Conservation (phyloP, 140 eudicot genomes). For the Erigeron philadelphicus region DNA sequence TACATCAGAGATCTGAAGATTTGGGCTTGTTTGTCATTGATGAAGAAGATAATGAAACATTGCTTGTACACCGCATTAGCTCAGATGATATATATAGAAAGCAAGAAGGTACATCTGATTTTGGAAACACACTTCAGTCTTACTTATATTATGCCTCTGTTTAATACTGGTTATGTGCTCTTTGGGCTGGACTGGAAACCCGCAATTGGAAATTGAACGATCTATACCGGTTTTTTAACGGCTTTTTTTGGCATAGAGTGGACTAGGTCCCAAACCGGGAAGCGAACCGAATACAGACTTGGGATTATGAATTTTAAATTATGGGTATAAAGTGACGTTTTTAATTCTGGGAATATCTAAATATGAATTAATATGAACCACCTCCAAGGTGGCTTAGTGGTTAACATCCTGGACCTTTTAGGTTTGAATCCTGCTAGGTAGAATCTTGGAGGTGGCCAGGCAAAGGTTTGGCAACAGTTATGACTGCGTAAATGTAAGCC, state of each 20-base stretch:
- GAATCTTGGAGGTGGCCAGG: no score
- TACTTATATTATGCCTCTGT: neutral
- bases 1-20: conserved; percentile 75
- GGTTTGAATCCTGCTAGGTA: no score
- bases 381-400: no score
- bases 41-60: conserved; percentile 82
- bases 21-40: conserved; percentile 75
- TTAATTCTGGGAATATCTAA: no score
- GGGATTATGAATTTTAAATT: no score
- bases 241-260: neutral
- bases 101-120: conserved; percentile 62
- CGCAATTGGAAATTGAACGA: neutral
- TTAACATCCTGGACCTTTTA: no score
- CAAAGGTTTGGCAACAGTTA: no score
- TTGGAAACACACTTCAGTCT: neutral
- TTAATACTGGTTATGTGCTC: neutral
- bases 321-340: no score
- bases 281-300: no score
- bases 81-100: conserved; percentile 83
- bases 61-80: conserved; percentile 76
- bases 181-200: neutral
- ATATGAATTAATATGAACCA: no score
- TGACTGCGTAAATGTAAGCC: no score
- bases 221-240: neutral
- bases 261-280: no score